These are phyloP conservation scores for Lathyrus sativus DNA, from an alignment of 306 rosid species.

Conservation along the genomic window DNA sequence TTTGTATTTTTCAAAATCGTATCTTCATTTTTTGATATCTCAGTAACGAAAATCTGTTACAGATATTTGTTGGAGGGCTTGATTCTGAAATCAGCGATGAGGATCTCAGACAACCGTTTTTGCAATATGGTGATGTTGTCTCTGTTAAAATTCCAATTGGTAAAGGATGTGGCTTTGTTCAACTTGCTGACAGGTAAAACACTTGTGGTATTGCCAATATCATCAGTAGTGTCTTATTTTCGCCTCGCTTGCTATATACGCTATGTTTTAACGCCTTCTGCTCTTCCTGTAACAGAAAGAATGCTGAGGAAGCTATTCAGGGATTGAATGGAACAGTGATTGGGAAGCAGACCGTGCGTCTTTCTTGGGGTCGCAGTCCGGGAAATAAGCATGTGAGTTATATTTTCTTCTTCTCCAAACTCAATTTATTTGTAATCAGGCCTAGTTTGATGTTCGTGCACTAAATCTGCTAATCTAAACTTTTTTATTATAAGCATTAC, in stretches of 20 bases:
- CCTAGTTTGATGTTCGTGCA: conserved; percentile 18
- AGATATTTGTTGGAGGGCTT: conserved; percentile 99
- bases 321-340: conserved; percentile 81
- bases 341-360: conserved; percentile 97
- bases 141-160: conserved; percentile 95
- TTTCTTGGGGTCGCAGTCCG: conserved; percentile 99
- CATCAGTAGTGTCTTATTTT: conserved; percentile 6
- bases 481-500: neutral
- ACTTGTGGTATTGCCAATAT: neutral
- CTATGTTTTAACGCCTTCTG: conserved; percentile 27
- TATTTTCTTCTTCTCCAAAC: conserved; percentile 18
- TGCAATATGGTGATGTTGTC: conserved; percentile 83
- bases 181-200: conserved; percentile 90
- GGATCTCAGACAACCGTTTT: conserved; percentile 88
- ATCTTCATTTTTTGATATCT: conserved; percentile 18
- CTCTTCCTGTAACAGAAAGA: conserved; percentile 62
- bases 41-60: conserved; percentile 36
- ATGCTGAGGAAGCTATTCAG: conserved; percentile 95
- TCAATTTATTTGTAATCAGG: neutral
- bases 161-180: conserved; percentile 99
- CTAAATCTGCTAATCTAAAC: neutral
- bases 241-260: conserved; percentile 1
- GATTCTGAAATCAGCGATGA: conserved; percentile 92
- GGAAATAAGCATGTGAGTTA: conserved; percentile 85
- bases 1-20: conserved; percentile 20